Evolutionary conservation across 2,329 filamentous ascomycete genomes (phyloP), one percentile per base, ranked within the genome.

Genomic region (Monosporascus sp.): DNA sequence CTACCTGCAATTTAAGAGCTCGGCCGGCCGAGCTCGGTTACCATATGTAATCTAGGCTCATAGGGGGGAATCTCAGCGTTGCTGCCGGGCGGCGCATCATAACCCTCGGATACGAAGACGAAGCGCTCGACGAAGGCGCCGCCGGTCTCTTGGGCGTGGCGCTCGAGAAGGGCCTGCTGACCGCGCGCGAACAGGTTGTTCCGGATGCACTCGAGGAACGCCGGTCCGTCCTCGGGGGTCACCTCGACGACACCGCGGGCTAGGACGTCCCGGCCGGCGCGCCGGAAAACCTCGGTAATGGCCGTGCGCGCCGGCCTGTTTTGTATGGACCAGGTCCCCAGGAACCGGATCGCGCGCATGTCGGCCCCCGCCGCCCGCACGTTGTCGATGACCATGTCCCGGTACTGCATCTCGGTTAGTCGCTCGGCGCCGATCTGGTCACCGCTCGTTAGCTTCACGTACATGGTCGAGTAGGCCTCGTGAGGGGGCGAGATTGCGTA

Each of bases 341-440:
- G 47, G 5, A 44, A 56, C 27, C 37, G 42, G 51, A 52, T 50
- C 3, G 50, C 54, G 24, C 44, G 51, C 17, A 58, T 17, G 24
- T 54, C 22, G 2, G 53, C 55, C 6, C 57, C 51, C 0, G 55
- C 57, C 5, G 47, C 47, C 11, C 52, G 41, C 25, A 56, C 54
- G 39, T 52, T 59, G 36, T 56, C 55, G 6, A 59, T 48, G 48
- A 59, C 50, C 49, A 59, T 57, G 24, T 60, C 53, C 2, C 49
- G 51, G 39, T 56, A 49, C 1, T 41, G 42, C 58, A 59, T 60
- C 1, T 20, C 24, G 2, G 55, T 54, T 2, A 42, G 1, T 24
- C 58, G 49, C 5, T n/a, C 1, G 11, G 41, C 34, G 15, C 37
- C 50, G n/a, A 46, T 17, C 0, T 34, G 14, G 3, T 51, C 47